phyloP scores from a whole-genome alignment of 306 rosid genomes.

The Mimosa bimucronata region DNA sequence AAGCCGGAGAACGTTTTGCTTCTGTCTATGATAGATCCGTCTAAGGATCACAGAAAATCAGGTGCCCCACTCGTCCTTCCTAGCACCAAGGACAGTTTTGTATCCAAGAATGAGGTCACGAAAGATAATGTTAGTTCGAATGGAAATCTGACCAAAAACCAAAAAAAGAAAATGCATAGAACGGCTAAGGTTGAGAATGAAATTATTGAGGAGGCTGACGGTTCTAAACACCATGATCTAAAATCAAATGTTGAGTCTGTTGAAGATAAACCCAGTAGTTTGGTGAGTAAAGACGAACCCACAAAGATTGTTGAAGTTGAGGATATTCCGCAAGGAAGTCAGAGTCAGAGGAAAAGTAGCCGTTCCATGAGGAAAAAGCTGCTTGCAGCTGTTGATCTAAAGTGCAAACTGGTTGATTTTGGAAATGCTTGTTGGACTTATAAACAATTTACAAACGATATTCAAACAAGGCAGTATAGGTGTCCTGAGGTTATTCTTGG shows the following conservation, averaged over 20 bases:
- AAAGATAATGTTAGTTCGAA: constrained; percentile 54
- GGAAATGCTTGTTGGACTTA: constrained; percentile 99
- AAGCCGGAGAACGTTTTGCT: constrained; percentile 95
- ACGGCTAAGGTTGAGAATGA: constrained; percentile 82
- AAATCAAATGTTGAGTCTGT: constrained; percentile 45
- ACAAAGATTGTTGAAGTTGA: constrained; percentile 51
- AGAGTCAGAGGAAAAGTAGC: constrained; percentile 58
- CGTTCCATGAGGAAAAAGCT: constrained; percentile 67
- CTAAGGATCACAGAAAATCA: constrained; percentile 82
- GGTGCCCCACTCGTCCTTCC: constrained; percentile 71
- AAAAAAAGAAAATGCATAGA: constrained; percentile 77
- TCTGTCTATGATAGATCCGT: constrained; percentile 77
- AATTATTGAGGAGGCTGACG: constrained; percentile 59
- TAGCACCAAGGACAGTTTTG: constrained; percentile 52
- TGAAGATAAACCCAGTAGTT: constrained; percentile 51
- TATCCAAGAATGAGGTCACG: constrained; percentile 52
- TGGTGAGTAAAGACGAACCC: constrained; percentile 45
- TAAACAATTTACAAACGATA: constrained; percentile 94
- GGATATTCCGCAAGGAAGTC: constrained; percentile 51
- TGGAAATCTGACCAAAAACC: constrained; percentile 77
- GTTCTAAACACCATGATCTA: constrained; percentile 46
- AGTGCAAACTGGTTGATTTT: constrained; percentile 95
- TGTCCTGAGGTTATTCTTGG: constrained; percentile 98
- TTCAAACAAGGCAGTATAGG: constrained; percentile 97
- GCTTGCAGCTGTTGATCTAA: constrained; percentile 69